Percentiles rank a stretch among this genome's conserved stretches.
phyloP scores from a whole-genome alignment of 176 grass and related monocot species.

The Themeda triandra region DNA sequence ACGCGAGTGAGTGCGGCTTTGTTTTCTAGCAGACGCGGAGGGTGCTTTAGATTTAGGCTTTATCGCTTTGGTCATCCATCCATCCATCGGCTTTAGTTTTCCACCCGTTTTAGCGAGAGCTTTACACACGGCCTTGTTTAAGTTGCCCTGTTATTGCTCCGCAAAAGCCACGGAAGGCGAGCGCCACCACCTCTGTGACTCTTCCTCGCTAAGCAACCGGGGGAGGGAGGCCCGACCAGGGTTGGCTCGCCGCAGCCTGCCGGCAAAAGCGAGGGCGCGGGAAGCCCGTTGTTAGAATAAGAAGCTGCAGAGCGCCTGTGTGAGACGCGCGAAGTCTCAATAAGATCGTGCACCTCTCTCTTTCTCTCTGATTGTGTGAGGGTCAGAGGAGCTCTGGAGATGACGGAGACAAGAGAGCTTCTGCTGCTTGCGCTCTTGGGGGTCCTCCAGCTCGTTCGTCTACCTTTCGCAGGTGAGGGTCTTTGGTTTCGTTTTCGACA shows the following conservation, averaged over 20 bases:
- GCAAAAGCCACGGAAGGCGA: neutral
- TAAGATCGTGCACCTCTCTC: neutral
- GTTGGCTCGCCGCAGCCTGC: neutral
- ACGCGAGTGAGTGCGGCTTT: neutral
- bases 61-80: slow-evolving; percentile 31
- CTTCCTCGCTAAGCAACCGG: slow-evolving; percentile 51
- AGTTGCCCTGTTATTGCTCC: neutral
- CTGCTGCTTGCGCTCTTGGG: neutral
- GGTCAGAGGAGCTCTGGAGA: neutral
- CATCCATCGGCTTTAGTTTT: slow-evolving; percentile 8
- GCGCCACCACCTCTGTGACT: neutral
- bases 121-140: neutral
- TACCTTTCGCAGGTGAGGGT: slow-evolving; percentile 23
- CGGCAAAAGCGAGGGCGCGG: neutral
- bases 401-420: neutral
- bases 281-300: neutral
- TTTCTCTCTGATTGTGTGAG: too few relatives aligned
- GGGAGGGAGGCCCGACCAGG: neutral
- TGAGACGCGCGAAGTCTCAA: neutral
- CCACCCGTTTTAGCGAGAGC: slow-evolving; percentile 7
- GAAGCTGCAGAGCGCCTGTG: neutral
- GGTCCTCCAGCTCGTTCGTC: slow-evolving; percentile 1
- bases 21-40: neutral
- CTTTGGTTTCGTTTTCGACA: neutral
- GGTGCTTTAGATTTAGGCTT: slow-evolving; percentile 1